These are phyloP conservation scores for Yamadazyma songkhlaensis DNA, from an alignment of 1,139 yeast species.

Conservation along the genomic window DNA sequence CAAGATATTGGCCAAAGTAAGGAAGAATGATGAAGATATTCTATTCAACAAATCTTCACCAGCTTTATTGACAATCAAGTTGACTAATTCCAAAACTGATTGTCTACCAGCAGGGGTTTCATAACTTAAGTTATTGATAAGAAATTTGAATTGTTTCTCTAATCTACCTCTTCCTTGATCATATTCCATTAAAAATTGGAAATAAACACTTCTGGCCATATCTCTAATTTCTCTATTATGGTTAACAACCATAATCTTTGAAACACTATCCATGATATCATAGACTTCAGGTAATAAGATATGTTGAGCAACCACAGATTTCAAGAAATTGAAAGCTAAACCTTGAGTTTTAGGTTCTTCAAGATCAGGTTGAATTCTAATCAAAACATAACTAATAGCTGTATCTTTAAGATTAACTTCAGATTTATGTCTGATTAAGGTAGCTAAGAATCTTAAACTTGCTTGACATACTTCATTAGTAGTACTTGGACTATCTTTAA, in stretches of 20 bases:
- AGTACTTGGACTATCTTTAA: conserved; percentile 77
- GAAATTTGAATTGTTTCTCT: conserved; percentile 77
- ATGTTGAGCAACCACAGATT: conserved; percentile 70
- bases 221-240: conserved; percentile 83
- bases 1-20: conserved; percentile 73
- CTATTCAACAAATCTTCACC: conserved; percentile 59
- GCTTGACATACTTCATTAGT: conserved; percentile 82
- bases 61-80: conserved; percentile 65
- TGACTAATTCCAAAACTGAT: conserved; percentile 86
- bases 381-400: conserved; percentile 72
- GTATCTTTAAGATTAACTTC: conserved; percentile 66
- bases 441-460: conserved; percentile 69
- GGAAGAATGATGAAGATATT: conserved; percentile 73
- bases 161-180: conserved; percentile 89
- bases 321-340: conserved; percentile 78
- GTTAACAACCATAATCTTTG: conserved; percentile 86
- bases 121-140: conserved; percentile 81
- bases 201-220: conserved; percentile 79
- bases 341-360: conserved; percentile 92
- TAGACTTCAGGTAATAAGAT: conserved; percentile 84
- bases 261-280: conserved; percentile 79
- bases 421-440: conserved; percentile 67
- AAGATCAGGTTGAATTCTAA: conserved; percentile 80
- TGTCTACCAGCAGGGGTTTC: conserved; percentile 86
- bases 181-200: conserved; percentile 86